These are phyloP conservation scores for Paecilomyces formosus DNA, from an alignment of 2,329 filamentous ascomycete genomes.

Conservation along the genomic window DNA sequence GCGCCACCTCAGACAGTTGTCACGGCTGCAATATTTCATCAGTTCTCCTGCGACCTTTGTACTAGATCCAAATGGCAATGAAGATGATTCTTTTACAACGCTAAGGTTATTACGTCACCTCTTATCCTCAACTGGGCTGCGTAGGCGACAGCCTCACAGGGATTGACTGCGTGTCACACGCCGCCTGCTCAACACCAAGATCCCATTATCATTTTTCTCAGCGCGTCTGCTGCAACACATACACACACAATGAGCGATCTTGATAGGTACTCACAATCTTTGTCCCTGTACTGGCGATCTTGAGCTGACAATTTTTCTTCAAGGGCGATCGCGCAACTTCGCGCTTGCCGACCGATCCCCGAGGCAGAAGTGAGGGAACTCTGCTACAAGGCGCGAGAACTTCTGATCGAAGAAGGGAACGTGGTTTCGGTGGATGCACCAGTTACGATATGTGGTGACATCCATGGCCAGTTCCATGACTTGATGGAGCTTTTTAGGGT, in stretches of 20 bases:
- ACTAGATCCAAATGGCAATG: not conserved
- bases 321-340: constrained; percentile 90
- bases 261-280: constrained; percentile 60
- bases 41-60: not conserved
- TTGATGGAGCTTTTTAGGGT: constrained; percentile 95
- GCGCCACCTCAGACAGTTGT: constrained; percentile 3
- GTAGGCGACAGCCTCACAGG: not conserved
- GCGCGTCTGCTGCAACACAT: constrained; percentile 12
- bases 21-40: not conserved
- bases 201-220: constrained; percentile 7
- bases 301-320: constrained; percentile 9
- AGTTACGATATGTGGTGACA: constrained; percentile 95
- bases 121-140: not conserved
- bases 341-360: constrained; percentile 91
- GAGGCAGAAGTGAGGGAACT: constrained; percentile 93
- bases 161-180: not conserved
- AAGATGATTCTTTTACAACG: not conserved
- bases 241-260: constrained; percentile 73
- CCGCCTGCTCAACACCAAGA: constrained; percentile 8
- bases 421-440: constrained; percentile 92
- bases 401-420: constrained; percentile 95
- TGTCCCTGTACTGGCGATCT: constrained; percentile 3
- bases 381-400: constrained; percentile 92
- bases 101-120: not conserved
- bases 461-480: constrained; percentile 94